Percentiles rank a stretch among this genome's conserved stretches.
These are phyloP conservation scores for Orbilia brochopaga DNA, from an alignment of 2,329 filamentous ascomycete genomes.

Conservation along the genomic window DNA sequence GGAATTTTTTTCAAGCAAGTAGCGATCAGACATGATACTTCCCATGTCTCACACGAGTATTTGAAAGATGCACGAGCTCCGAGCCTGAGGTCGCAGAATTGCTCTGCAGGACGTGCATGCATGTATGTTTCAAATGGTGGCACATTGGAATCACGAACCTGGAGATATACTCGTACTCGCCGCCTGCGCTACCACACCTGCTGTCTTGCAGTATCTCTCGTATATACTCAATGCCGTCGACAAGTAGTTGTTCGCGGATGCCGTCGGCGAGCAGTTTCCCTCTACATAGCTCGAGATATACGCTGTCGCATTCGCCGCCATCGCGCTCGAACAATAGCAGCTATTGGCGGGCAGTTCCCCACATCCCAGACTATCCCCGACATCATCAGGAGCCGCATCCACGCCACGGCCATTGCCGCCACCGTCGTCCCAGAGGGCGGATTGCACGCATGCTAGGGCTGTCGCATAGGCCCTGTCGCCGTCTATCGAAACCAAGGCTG, in stretches of 20 bases:
- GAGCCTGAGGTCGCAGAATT: background rate
- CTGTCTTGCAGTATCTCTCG: conserved; percentile 52
- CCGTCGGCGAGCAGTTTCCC: conserved; percentile 52
- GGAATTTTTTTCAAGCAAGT: too few relatives aligned
- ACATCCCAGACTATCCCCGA: conserved; percentile 51
- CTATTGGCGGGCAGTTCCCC: conserved; percentile 53
- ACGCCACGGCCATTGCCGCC: conserved; percentile 50
- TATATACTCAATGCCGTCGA: conserved; percentile 53
- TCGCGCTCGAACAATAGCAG: conserved; percentile 53
- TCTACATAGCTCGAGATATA: conserved; percentile 54
- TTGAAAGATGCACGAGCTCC: background rate
- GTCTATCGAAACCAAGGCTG: conserved; percentile 31
- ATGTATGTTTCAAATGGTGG: too few relatives aligned
- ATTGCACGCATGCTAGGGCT: conserved; percentile 52
- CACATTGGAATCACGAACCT: too few relatives aligned
- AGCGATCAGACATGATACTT: too few relatives aligned
- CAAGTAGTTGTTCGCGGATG: conserved; percentile 41
- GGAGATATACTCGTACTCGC: background rate
- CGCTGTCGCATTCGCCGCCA: conserved; percentile 53
- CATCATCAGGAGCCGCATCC: conserved; percentile 15
- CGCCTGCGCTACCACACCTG: conserved; percentile 36
- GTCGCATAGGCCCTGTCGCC: conserved; percentile 16
- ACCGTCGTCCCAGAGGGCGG: conserved; percentile 54
- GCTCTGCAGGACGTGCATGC: background rate
- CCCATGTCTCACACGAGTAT: too few relatives aligned